phyloP scores from a whole-genome alignment of 2,329 filamentous ascomycete species.

The Aschersonia sp. region DNA sequence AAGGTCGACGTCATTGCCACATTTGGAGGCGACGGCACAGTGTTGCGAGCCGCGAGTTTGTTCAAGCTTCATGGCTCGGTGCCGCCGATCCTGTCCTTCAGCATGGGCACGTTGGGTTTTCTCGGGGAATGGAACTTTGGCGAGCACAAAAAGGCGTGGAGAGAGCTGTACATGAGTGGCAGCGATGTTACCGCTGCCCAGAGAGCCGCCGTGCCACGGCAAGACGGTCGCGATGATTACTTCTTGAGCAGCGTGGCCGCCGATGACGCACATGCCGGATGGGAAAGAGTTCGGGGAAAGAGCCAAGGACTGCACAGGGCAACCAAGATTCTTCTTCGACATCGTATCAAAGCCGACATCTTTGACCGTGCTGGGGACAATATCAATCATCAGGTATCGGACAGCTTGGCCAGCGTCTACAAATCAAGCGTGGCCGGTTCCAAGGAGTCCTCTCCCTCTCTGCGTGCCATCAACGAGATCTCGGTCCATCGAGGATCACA shows the following conservation, averaged over 20 bases:
- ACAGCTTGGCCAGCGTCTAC: slow-evolving; percentile 29
- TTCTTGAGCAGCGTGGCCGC: not conserved
- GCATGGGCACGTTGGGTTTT: slow-evolving; percentile 93
- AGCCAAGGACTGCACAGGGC: slow-evolving; percentile 62
- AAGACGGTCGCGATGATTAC: slow-evolving; percentile 7
- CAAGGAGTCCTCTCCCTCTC: slow-evolving; percentile 22
- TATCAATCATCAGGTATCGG: slow-evolving; percentile 36
- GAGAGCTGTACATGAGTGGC: slow-evolving; percentile 78
- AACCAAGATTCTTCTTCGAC: slow-evolving; percentile 73
- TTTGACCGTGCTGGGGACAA: slow-evolving; percentile 54
- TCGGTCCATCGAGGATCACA: slow-evolving; percentile 83
- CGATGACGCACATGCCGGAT: slow-evolving; percentile 25
- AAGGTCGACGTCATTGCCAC: slow-evolving; percentile 86
- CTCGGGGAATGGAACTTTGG: slow-evolving; percentile 92
- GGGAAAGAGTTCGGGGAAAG: slow-evolving; percentile 66
- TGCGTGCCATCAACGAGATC: slow-evolving; percentile 84
- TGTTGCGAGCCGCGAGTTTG: slow-evolving; percentile 29
- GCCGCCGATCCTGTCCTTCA: slow-evolving; percentile 85
- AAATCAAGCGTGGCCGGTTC: slow-evolving; percentile 24
- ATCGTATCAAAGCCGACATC: slow-evolving; percentile 74
- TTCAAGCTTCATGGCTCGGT: slow-evolving; percentile 68
- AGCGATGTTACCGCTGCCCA: slow-evolving; percentile 32
- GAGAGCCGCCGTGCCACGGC: slow-evolving; percentile 23
- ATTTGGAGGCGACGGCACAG: slow-evolving; percentile 62
- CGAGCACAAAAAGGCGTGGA: slow-evolving; percentile 83